Evolutionary conservation across 352 stramenopile genomes (phyloP), one percentile per base, ranked within the genome.

Genomic region (Globisporangium orthogonon): DNA sequence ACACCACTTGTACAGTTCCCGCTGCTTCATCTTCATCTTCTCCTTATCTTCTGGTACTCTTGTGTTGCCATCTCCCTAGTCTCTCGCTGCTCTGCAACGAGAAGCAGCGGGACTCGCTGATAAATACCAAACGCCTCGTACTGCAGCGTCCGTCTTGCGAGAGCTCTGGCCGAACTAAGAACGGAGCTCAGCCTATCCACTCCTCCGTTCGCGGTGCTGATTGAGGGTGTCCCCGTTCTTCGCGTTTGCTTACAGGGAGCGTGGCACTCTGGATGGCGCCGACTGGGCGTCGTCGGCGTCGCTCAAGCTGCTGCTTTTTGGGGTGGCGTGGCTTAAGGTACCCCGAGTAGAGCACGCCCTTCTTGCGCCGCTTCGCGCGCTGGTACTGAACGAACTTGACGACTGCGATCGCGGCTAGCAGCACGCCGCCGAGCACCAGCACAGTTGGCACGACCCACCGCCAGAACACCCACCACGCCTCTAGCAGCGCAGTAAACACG

Each of bases 271-370:
- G 35, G 35, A 41, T 37, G 33, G 33, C 5, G 33, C 33, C 41
- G 17, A 28, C 41, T 47, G 41, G 15, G 41, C 41, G 15, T 28
- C 41, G 41, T 17, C 17, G 41, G 15, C 41, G 41, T 1, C 41
- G 41, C 13, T 47, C 41, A 7, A 47, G 41, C 41, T 28, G 41
- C 41, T 40, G 48, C 30, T 23, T 29, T 29, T 37, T 39, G 5
- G 31, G 30, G 23, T 5, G 54, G 10, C 46, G 47, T 1, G 47
- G 49, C 29, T 61, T 54, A 14, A 61, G 14, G 47, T 61, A 61
- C 4, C 35, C 28, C 18, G 55, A 61, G 55, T 54, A 61, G 15
- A 61, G 43, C 35, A 61, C 31, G 17, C 55, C 46, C 9, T 18
- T 29, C 6, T 14, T 30, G 28, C 55, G 47, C 14, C 29, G 50